Evolutionary conservation across 148 eudicot species (phyloP), one percentile per base, ranked within the genome.

Genomic region (Rhododendron ferrugineum): DNA sequence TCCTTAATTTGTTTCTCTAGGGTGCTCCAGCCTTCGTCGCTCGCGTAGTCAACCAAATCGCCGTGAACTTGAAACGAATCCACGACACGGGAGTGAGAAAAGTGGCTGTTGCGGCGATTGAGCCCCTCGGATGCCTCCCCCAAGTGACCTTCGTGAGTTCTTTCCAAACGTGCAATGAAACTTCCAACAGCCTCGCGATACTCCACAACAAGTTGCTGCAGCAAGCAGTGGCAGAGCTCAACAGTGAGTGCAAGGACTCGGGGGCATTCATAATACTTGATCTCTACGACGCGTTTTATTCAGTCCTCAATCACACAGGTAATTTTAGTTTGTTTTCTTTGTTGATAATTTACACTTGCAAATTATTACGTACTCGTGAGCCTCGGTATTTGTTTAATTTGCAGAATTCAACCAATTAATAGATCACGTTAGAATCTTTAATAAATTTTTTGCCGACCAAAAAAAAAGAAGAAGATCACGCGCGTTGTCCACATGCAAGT

Each of bases 41-140:
- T 14, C 28, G 26, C 20, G 95, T 96, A 82, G 89, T 93, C 28
- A 90, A 88, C 56, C 94, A 94, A 89, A 90, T 91, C 1, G 85
- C 79, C 1, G 5, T 82, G 76, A 84, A 93, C 86, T 44, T 96
- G 52, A 84, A 89, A 86, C 85, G 94, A 2, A 87, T 96, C 3
- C 86, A 88, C 16, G 83, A 28, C 0, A 60, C 93, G 70, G 98
- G 99, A 44, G 92, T 92, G 70, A 88, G 73, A 79, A 94, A 88
- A 86, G 81, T 96, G 44, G 89, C 87, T 1, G 95, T 94, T 78
- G 87, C 92, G 30, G 56, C 91, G 0, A 73, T 96, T 40, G 90
- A 92, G 72, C 98, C 99, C 20, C 78, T 96, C 81, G 98, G 97
- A n/a, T 94, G 98, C 85, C 88, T 93, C 52, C 99, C 99, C 3